Evolutionary conservation across 2,329 filamentous ascomycete genomes (phyloP).

Genomic region (Pyrenochaeta sp.): DNA sequence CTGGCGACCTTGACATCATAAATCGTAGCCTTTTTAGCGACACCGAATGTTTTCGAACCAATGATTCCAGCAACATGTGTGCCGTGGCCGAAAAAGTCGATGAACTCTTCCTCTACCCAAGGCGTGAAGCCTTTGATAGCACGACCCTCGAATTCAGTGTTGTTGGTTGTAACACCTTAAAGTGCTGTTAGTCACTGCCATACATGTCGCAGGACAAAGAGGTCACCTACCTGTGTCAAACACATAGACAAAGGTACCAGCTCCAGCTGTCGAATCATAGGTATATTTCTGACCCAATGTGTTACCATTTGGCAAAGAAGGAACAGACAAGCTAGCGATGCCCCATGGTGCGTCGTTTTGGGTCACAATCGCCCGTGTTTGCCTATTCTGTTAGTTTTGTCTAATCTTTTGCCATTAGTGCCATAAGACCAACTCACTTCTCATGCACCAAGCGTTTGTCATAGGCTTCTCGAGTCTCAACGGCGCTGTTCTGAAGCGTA

Average conservation of each 20-base stretch:
- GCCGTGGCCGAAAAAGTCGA: conserved; percentile 42
- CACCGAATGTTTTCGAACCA: conserved; percentile 37
- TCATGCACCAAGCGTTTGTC: too few relatives aligned
- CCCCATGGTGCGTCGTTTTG: too few relatives aligned
- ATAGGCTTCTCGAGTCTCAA: too few relatives aligned
- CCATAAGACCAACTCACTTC: too few relatives aligned
- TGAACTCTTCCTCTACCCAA: conserved; percentile 25
- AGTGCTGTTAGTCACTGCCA: too few relatives aligned
- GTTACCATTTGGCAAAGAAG: too few relatives aligned
- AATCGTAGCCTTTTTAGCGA: conserved; percentile 45
- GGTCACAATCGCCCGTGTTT: too few relatives aligned
- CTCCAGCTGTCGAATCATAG: conserved; percentile 48
- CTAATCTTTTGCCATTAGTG: too few relatives aligned
- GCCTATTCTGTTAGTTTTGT: too few relatives aligned
- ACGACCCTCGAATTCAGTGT: conserved; percentile 53
- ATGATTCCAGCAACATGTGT: conserved; percentile 46
- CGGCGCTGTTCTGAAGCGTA: too few relatives aligned
- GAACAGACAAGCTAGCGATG: too few relatives aligned
- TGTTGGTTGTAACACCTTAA: conserved; percentile 48
- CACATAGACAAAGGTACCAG: conserved; percentile 63
- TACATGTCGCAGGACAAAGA: too few relatives aligned
- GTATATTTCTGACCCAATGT: conserved; percentile 27
- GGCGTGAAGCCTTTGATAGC: conserved; percentile 37
- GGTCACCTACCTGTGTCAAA: conserved; percentile 68
- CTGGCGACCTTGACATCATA: conserved; percentile 45